Evolutionary conservation across 768 basidiomycete genomes (phyloP).

Genomic region (Leccinum longicurvipes): DNA sequence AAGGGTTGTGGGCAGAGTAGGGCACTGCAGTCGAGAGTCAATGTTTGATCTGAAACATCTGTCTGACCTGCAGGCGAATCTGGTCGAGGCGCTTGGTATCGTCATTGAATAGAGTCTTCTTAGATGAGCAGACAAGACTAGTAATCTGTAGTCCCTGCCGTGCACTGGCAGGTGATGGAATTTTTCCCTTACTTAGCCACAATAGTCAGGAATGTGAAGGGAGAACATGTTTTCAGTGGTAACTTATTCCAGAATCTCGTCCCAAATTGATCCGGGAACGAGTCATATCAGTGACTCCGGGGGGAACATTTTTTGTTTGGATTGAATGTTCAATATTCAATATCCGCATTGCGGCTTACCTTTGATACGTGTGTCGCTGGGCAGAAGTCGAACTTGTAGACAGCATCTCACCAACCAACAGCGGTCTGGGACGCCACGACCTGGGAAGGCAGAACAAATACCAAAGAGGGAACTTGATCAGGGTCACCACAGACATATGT

Average conservation of each 20-base stretch:
- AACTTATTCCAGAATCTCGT: constrained; percentile 25
- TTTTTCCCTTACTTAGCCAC: constrained; percentile 18
- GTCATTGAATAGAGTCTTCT: constrained; percentile 38
- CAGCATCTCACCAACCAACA: constrained; percentile 2
- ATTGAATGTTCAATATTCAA: constrained; percentile 15
- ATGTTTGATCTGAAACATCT: constrained; percentile 61
- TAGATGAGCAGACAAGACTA: constrained; percentile 15
- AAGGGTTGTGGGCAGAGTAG: constrained; percentile 45
- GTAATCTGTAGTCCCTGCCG: constrained; percentile 18
- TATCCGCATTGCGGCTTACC: constrained; percentile 23
- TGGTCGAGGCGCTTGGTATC: constrained; percentile 44
- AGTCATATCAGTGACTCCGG: constrained; percentile 1
- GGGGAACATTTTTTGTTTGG: not conserved
- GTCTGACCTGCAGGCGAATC: constrained; percentile 38
- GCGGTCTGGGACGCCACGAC: constrained; percentile 8
- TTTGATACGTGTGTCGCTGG: constrained; percentile 8
- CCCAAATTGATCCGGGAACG: constrained; percentile 18
- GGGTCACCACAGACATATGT: constrained; percentile 8
- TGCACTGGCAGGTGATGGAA: constrained; percentile 33
- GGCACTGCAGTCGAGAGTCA: constrained; percentile 49
- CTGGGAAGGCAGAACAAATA: constrained; percentile 4
- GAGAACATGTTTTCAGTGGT: constrained; percentile 19
- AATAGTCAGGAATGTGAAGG: constrained; percentile 22
- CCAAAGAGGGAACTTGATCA: constrained; percentile 13
- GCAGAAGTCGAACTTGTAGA: constrained; percentile 4